Evolutionary conservation across 345 rosid species (phyloP).

Genomic region (Salix dunnii): DNA sequence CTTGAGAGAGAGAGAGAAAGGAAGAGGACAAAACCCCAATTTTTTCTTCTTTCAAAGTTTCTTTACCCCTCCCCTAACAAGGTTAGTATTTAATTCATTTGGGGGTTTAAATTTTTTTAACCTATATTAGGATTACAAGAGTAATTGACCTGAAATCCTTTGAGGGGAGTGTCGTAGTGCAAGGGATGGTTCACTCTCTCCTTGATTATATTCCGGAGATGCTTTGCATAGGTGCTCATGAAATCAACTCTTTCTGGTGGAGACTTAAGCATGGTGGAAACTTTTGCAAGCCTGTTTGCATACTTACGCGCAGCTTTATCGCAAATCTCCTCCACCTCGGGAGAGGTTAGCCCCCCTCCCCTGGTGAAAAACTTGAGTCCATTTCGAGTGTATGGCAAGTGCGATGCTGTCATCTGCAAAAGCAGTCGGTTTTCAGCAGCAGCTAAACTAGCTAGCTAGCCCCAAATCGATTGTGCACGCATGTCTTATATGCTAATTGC

Average conservation of each 20-base stretch:
- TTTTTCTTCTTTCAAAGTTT: no score
- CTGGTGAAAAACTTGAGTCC: constrained; percentile 87
- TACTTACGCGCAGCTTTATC: constrained; percentile 66
- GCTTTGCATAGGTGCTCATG: constrained; percentile 71
- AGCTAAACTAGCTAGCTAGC: background rate
- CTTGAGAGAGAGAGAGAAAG: no score
- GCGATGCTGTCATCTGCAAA: constrained; percentile 88
- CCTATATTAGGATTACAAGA: no score
- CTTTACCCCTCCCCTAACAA: no score
- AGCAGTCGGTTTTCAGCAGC: background rate
- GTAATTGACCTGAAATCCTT: constrained; percentile 62
- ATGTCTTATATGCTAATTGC: background rate
- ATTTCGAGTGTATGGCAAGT: constrained; percentile 85
- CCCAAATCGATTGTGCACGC: background rate
- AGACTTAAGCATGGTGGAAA: constrained; percentile 48
- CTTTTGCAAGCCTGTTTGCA: constrained; percentile 59
- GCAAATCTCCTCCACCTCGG: constrained; percentile 82
- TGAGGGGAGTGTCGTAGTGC: constrained; percentile 74
- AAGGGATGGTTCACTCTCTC: constrained; percentile 74
- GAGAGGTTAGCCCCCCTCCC: constrained; percentile 81
- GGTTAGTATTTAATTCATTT: no score
- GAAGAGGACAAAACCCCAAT: no score
- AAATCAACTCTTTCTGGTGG: constrained; percentile 56
- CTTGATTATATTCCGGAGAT: constrained; percentile 65
- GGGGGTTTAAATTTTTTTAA: no score